Conservation (phyloP, 2,329 filamentous ascomycete genomes). For the Zymoseptoria brevis region DNA sequence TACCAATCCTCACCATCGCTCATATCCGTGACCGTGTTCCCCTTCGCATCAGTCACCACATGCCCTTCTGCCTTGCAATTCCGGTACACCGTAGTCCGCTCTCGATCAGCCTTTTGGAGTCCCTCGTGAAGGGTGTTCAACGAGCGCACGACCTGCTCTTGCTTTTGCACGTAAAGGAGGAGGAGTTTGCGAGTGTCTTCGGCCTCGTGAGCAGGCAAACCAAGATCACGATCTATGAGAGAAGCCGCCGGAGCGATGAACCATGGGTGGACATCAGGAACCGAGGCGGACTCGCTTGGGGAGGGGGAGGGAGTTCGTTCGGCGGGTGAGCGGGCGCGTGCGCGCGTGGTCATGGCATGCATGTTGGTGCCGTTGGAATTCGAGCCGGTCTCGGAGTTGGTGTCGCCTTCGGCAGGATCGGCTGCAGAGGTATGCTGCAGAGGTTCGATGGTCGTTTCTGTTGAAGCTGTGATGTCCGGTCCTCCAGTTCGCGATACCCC, state of each 20-base stretch:
- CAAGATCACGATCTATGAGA: conserved; percentile 60
- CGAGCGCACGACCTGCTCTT: conserved; percentile 72
- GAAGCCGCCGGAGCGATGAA: conserved; percentile 59
- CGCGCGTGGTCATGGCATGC: conserved; percentile 49
- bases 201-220: conserved; percentile 64
- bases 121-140: conserved; percentile 61
- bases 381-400: conserved; percentile 34
- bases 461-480: conserved; percentile 1
- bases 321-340: conserved; percentile 39
- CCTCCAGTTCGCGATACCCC: neutral
- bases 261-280: conserved; percentile 61
- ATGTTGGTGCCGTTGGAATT: conserved; percentile 36
- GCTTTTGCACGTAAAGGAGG: conserved; percentile 73
- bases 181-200: conserved; percentile 69
- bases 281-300: conserved; percentile 35
- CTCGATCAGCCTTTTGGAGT: conserved; percentile 62
- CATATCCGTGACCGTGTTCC: conserved; percentile 50
- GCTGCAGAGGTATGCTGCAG: conserved; percentile 9
- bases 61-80: conserved; percentile 76
- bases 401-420: conserved; percentile 15
- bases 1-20: conserved; percentile 88
- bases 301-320: conserved; percentile 32
- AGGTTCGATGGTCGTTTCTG: neutral
- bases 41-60: conserved; percentile 38
- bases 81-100: conserved; percentile 61